phyloP scores from a whole-genome alignment of 352 stramenopile genomes.

The Phytophthora colocasiae region DNA sequence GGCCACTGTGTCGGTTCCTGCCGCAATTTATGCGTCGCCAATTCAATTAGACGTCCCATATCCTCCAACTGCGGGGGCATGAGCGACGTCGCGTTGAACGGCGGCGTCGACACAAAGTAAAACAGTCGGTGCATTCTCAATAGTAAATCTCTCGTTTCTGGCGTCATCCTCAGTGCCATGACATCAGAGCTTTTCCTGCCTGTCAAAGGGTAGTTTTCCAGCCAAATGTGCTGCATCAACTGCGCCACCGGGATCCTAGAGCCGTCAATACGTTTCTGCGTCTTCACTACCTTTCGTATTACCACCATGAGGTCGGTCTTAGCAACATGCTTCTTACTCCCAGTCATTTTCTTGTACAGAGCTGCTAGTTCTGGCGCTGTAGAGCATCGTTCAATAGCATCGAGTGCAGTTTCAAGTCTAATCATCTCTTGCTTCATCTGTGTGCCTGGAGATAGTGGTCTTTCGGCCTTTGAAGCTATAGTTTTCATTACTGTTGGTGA shows the following conservation, averaged over 20 bases:
- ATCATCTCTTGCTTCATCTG: slow-evolving; percentile 12
- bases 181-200: slow-evolving; percentile 47
- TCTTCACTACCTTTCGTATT: slow-evolving; percentile 57
- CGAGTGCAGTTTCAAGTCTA: slow-evolving; percentile 41
- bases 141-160: slow-evolving; percentile 55
- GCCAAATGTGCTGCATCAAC: slow-evolving; percentile 69
- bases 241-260: slow-evolving; percentile 68
- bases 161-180: slow-evolving; percentile 57
- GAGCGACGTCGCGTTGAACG: slow-evolving; percentile 37
- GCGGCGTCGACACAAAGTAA: slow-evolving; percentile 64
- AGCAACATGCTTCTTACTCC: slow-evolving; percentile 44
- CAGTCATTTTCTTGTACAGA: slow-evolving; percentile 67
- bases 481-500: neutral
- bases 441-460: slow-evolving; percentile 2
- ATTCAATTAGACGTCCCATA: slow-evolving; percentile 27
- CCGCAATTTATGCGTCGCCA: slow-evolving; percentile 39
- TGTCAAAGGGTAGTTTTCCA: slow-evolving; percentile 47
- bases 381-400: slow-evolving; percentile 66
- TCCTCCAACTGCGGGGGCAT: slow-evolving; percentile 27
- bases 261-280: slow-evolving; percentile 75
- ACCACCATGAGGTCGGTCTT: slow-evolving; percentile 56
- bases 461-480: slow-evolving; percentile 4
- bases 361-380: slow-evolving; percentile 49
- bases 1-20: slow-evolving; percentile 73
- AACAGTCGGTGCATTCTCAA: slow-evolving; percentile 76